phyloP scores from a whole-genome alignment of 345 rosid species.

The Hypericum perforatum region DNA sequence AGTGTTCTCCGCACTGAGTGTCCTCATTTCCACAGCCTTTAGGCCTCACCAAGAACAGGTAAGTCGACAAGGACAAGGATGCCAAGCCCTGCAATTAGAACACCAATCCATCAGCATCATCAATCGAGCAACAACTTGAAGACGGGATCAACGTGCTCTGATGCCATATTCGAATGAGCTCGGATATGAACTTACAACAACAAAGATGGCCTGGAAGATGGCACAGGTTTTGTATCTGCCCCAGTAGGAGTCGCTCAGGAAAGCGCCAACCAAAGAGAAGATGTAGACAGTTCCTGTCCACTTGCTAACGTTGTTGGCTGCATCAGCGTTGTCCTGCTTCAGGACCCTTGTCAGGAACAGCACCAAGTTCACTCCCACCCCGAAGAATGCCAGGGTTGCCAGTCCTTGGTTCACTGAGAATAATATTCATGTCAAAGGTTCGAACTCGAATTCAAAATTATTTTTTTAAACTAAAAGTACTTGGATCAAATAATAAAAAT shows the following conservation, averaged over 20 bases:
- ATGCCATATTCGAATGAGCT: not conserved
- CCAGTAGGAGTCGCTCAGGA: conserved; percentile 25
- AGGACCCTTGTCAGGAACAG: conserved; percentile 21
- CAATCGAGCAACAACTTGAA: too few relatives aligned
- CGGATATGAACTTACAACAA: conserved; percentile 2
- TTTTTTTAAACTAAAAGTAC: too few relatives aligned
- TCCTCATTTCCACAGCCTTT: conserved; percentile 13
- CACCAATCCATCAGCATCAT: too few relatives aligned
- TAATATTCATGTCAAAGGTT: not conserved
- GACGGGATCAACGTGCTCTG: too few relatives aligned
- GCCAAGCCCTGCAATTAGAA: conserved; percentile 13
- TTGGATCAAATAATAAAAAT: too few relatives aligned
- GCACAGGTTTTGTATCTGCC: conserved; percentile 23
- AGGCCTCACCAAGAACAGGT: conserved; percentile 13
- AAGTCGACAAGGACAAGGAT: conserved; percentile 14
- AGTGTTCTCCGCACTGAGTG: conserved; percentile 12
- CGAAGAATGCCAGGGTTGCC: conserved; percentile 23
- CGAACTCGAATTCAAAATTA: not conserved
- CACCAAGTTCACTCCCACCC: conserved; percentile 24
- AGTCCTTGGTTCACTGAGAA: conserved; percentile 21
- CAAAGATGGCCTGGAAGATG: conserved; percentile 22
- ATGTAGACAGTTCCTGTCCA: conserved; percentile 29
- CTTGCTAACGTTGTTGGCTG: conserved; percentile 23
- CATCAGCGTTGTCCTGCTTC: conserved; percentile 17
- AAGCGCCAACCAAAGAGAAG: conserved; percentile 18